A percentile compares a stretch with the other conserved stretches of the same genome.
Conservation (phyloP, 768 basidiomycete species). For the Coprinopsis sp. region DNA sequence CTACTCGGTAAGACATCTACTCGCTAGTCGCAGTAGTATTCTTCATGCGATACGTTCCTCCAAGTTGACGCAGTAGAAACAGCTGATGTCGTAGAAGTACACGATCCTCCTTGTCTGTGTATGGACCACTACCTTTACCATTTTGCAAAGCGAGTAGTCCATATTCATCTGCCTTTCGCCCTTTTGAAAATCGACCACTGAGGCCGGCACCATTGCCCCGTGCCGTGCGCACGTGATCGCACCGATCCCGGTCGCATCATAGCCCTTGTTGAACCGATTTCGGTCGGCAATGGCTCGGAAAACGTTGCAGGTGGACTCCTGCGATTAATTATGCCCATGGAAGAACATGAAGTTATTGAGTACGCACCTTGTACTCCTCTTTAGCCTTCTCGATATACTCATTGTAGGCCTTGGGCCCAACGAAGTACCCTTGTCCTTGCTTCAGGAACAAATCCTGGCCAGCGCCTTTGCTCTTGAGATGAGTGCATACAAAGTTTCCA, state of each 20-base stretch:
- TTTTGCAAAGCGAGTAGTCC: slow-evolving; percentile 18
- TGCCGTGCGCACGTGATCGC: too few species aligned
- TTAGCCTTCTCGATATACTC: slow-evolving; percentile 5
- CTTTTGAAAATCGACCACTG: too few species aligned
- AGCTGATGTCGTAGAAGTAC: slow-evolving; percentile 17
- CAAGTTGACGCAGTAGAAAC: slow-evolving; percentile 13
- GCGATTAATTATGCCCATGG: neutral
- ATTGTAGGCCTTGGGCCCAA: neutral
- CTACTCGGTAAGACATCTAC: too few species aligned
- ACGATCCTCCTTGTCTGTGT: neutral
- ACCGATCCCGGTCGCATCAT: slow-evolving; percentile 6
- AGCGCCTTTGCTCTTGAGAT: slow-evolving; percentile 6
- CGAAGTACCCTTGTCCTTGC: slow-evolving; percentile 13
- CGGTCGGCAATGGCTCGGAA: slow-evolving; percentile 1
- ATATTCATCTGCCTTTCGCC: slow-evolving; percentile 23
- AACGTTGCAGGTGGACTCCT: slow-evolving; percentile 1
- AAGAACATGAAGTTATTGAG: too few species aligned
- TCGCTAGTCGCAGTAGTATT: too few species aligned
- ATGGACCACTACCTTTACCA: slow-evolving; percentile 8
- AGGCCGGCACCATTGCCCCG: too few species aligned
- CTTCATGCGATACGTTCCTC: neutral
- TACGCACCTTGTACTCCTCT: too few species aligned
- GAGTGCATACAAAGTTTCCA: slow-evolving; percentile 15
- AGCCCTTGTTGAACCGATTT: neutral
- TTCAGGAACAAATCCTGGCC: slow-evolving; percentile 9